Base-by-base conservation (phyloP, 306 rosid genomes). In the Elaeagnus macrophylla region DNA sequence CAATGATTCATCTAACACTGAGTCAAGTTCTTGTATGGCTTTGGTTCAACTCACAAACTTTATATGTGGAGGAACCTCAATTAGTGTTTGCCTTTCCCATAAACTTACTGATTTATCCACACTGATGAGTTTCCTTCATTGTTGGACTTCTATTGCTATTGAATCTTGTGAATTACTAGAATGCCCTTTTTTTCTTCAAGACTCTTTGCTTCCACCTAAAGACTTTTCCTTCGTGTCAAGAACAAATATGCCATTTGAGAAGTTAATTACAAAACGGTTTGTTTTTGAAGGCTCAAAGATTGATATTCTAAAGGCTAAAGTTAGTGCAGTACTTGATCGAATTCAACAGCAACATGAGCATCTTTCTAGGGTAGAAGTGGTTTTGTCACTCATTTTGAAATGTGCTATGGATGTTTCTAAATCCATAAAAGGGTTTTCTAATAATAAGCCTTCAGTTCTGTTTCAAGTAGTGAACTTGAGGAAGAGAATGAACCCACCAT, bases 401-500 rank as follows among this genome's bases (percentile, higher is more conserved):
- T 44, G 52, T 7, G 36, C 60, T 7, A 39, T 55, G 12, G 20
- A 51, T 16, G 63, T 20, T 58, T 56, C 60, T 38, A 9, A 20
- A 42, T 1, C 38, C 10, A 41, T 53, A 35, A 13, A 8, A 37
- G 57, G 42, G 19, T 53, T 12, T 7, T 53, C 37, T 40, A 18
- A 3, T 25, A 25, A 25, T 25, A 1, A 25, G 14, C 9, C 25
- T 14, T 56, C 53, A 43, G 63, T 45, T 44, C 52, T 61, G 19
- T 11, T 39, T 43, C 66, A 51, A 2, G 10, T 39, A 0, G 18
- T 45, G 45, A n/a, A 55, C 17, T 32, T 54, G 13, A 66, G 90
- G 1, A 73, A 69, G 7, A 83, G 68, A 69, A 52, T 52, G 16
- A 46, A 64, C 35, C 75, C 70, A 1, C 70, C 70, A 1, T 48